Conservation (phyloP, 1,139 yeast genomes). For the Suhomyces choctaworum region DNA sequence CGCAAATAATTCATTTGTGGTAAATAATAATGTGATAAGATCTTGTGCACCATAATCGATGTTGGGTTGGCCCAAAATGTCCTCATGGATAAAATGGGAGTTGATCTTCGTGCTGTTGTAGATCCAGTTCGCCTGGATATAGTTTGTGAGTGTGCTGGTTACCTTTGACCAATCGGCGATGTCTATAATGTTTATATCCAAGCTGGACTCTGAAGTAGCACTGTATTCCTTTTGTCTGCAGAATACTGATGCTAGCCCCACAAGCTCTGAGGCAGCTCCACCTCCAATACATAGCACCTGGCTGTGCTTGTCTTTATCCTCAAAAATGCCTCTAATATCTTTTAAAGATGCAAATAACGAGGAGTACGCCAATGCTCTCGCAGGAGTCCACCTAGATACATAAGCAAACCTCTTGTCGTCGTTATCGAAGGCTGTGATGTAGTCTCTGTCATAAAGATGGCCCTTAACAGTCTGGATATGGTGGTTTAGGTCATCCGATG, state of each 20-base stretch:
- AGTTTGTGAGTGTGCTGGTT: conserved; percentile 41
- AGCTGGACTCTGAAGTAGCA: conserved; percentile 31
- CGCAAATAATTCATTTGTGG: conserved; percentile 81
- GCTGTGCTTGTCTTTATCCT: conserved; percentile 28
- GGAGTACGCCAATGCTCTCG: conserved; percentile 72
- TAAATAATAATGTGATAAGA: conserved; percentile 72
- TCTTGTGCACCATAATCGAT: conserved; percentile 23
- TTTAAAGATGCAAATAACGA: conserved; percentile 58
- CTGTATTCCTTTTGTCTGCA: conserved; percentile 46
- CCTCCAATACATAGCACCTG: conserved; percentile 74
- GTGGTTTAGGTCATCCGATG: conserved; percentile 40
- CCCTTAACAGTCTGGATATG: conserved; percentile 71
- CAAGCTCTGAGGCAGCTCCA: conserved; percentile 85
- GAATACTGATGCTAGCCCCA: conserved; percentile 65
- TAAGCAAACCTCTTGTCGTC: conserved; percentile 72
- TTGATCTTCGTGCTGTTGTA: conserved; percentile 39
- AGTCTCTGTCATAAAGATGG: conserved; percentile 67
- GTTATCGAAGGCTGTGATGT: conserved; percentile 63
- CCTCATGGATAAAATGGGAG: conserved; percentile 51
- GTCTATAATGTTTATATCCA: conserved; percentile 61
- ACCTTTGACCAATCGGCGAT: conserved; percentile 75
- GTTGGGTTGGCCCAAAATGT: conserved; percentile 36
- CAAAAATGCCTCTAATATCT: conserved; percentile 41
- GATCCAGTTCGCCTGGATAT: conserved; percentile 54
- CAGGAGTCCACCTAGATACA: conserved; percentile 83